These are phyloP conservation scores for Juncus effusus DNA, from an alignment of 176 grass and related monocot species.

Conservation along the genomic window DNA sequence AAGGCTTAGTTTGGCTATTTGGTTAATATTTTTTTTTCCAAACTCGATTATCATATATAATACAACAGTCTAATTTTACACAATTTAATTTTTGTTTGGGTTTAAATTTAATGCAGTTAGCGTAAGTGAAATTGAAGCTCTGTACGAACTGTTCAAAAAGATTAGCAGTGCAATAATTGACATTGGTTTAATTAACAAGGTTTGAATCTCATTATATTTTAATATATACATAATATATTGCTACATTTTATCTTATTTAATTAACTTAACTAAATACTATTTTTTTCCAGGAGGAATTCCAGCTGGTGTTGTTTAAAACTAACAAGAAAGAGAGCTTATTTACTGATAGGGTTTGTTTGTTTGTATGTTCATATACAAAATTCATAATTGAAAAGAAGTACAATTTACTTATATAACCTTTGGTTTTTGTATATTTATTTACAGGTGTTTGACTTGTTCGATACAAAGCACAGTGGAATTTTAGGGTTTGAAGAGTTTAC, in stretches of 20 bases:
- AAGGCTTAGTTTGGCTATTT: no score
- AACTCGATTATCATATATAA: no score
- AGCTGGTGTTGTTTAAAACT: slow-evolving; percentile 72
- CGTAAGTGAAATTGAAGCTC: slow-evolving; percentile 78
- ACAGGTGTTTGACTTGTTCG: no score
- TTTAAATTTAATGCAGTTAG: slow-evolving; percentile 37
- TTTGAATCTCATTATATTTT: slow-evolving; percentile 1
- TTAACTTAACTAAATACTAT: background rate
- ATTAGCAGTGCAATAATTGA: slow-evolving; percentile 74
- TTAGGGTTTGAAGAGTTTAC: no score
- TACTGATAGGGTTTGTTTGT: slow-evolving; percentile 48
- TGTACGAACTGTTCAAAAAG: slow-evolving; percentile 93
- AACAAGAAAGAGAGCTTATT: slow-evolving; percentile 79
- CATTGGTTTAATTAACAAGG: slow-evolving; percentile 76
- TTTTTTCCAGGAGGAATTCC: slow-evolving; percentile 64
- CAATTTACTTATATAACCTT: no score
- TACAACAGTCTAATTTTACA: no score
- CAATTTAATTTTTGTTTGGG: no score
- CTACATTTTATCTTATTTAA: background rate
- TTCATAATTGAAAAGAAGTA: no score
- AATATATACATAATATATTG: slow-evolving; percentile 2
- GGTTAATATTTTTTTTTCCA: no score
- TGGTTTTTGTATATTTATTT: no score
- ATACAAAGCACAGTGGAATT: no score
- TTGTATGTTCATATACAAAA: no score